Base-by-base conservation (phyloP, 2,329 filamentous ascomycete genomes). In the Arthrobotrys conoides region DNA sequence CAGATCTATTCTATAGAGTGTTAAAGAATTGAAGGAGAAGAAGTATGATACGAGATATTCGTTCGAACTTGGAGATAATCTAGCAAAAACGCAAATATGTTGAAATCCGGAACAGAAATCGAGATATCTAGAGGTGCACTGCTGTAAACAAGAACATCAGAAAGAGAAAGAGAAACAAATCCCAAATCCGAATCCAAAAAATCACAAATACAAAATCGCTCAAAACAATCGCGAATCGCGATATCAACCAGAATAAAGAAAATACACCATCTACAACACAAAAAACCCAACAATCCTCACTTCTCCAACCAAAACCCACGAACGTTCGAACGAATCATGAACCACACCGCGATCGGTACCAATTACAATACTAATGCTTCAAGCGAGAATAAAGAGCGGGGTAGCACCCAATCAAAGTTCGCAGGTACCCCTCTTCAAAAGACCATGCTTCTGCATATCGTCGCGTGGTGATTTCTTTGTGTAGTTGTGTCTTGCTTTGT, bases 401-500 rank as follows among this genome's bases (percentile, higher is more conserved):
- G 53, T 59, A 59, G 22, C 16, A n/a, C 1, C 53, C 53, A 59
- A 59, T 59, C 5, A 38, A 20, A 38, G 10, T 16, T 30, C 6
- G n/a, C 53, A 38, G 16, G 18, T 41, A 5, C 16, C 30, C 9
- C 53, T 38, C 27, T 3, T 33, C 27, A 14, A 30, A 55, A 51
- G 14, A 16, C 27, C 22, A 55, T 55, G 51, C 53, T 38, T 10
- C 36, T 3, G 27, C n/a, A 18, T 57, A 27, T 38, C 30, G n/a
- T 36, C 51, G 51, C 33, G 53, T 59, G 53, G 44, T 59, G 30
- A 22, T 38, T 36, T 30, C 38, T 59, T n/a, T n/a, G n/a, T n/a
- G n/a, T n/a, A n/a, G n/a, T n/a, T 59, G 53, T 33, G 14, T 59
- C n/a, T 30, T 30, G 53, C 53, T 59, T 59, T 59, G 53, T 59